A percentile compares a stretch with the other conserved stretches of the same genome.
Evolutionary conservation across 768 basidiomycete species (phyloP).

Genomic region (Serendipita vermifera): DNA sequence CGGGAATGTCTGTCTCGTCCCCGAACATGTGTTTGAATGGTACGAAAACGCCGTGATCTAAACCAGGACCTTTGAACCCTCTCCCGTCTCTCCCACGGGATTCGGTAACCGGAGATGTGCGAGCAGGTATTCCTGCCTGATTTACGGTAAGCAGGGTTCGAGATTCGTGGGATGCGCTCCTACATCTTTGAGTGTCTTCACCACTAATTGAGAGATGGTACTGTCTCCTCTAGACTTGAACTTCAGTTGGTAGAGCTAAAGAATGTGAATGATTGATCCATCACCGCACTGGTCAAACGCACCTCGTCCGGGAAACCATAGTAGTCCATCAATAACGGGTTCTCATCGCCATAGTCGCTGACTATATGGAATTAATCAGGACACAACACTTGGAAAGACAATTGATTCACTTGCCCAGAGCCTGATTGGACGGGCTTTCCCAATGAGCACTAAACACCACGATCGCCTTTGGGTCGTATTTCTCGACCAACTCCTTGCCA

Average conservation of each 20-base stretch:
- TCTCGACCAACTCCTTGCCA: constrained; percentile 47
- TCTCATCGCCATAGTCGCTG: constrained; percentile 63
- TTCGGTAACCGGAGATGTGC: constrained; percentile 38
- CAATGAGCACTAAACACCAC: constrained; percentile 77
- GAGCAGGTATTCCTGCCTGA: constrained; percentile 42
- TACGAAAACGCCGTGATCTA: constrained; percentile 72
- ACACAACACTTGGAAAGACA: not conserved
- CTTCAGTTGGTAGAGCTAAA: constrained; percentile 43
- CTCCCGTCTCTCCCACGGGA: constrained; percentile 52
- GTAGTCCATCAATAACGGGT: constrained; percentile 64
- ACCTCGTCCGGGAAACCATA: constrained; percentile 42
- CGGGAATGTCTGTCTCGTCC: constrained; percentile 48
- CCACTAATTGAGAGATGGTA: constrained; percentile 42
- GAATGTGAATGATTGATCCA: constrained; percentile 11
- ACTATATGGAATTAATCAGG: constrained; percentile 28
- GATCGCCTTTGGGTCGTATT: constrained; percentile 67
- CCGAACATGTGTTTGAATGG: constrained; percentile 74
- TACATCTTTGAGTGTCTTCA: constrained; percentile 46
- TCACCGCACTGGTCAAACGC: not conserved
- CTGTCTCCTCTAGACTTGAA: constrained; percentile 57
- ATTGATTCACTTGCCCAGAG: not conserved
- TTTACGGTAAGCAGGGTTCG: not conserved
- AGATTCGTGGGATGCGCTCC: not conserved
- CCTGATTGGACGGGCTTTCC: constrained; percentile 45
- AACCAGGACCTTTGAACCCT: constrained; percentile 48